These are phyloP conservation scores for Leishmania lainsoni DNA, from an alignment of 208 protist species.

Conservation along the genomic window DNA sequence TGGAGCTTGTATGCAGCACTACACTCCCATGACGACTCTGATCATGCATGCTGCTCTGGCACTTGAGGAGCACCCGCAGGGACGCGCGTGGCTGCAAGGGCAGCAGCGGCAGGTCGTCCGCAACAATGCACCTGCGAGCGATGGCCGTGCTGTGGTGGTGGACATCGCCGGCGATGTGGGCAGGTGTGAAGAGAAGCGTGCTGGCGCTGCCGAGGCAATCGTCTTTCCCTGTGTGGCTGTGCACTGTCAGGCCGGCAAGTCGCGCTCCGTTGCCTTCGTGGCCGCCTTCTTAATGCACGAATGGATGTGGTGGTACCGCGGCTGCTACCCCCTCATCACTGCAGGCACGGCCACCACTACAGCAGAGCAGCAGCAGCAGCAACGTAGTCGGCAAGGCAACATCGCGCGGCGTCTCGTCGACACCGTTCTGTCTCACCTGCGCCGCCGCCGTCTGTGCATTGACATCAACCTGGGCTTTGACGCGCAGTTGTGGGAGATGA, in stretches of 20 bases:
- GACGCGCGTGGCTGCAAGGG: conserved; percentile 1
- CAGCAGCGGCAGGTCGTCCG: not conserved
- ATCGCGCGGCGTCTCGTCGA: conserved; percentile 29
- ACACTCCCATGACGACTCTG: conserved; percentile 30
- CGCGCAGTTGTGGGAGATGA: conserved; percentile 27
- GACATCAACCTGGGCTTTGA: conserved; percentile 33
- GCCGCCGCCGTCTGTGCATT: conserved; percentile 29
- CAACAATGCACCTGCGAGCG: not conserved
- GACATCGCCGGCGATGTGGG: not conserved
- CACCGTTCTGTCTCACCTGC: conserved; percentile 18
- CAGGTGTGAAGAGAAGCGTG: not conserved
- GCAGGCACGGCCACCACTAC: not conserved
- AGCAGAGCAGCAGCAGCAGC: not conserved
- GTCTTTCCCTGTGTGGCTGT: conserved; percentile 50
- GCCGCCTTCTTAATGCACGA: conserved; percentile 62
- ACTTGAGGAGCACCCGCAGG: not conserved
- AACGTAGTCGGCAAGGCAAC: not conserved
- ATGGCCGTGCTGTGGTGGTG: not conserved
- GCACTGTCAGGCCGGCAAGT: conserved; percentile 75
- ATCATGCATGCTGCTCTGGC: conserved; percentile 32
- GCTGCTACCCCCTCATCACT: not conserved
- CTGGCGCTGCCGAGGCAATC: not conserved
- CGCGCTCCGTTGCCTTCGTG: conserved; percentile 65
- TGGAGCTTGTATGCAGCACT: conserved; percentile 8
- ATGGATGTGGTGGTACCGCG: conserved; percentile 40